These are phyloP conservation scores for Alternaria brassicae DNA, from an alignment of 2,329 filamentous ascomycete species.

Conservation along the genomic window DNA sequence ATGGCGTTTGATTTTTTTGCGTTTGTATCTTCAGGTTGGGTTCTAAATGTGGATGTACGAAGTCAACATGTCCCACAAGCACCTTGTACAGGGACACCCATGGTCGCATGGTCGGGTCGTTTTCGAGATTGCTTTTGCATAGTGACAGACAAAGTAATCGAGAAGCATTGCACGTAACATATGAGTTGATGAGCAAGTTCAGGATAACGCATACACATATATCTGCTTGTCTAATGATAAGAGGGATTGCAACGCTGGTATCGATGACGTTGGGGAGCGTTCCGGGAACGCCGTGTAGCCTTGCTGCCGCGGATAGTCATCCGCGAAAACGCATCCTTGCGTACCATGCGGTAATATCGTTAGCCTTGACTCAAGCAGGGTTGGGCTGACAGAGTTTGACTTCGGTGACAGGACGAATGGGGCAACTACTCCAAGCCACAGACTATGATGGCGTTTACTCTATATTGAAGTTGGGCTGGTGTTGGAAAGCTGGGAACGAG, in stretches of 20 bases:
- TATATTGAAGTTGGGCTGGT: background rate
- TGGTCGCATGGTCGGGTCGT: background rate
- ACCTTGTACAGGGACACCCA: background rate
- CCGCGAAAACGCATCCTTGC: constrained; percentile 4
- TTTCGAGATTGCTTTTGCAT: constrained; percentile 9
- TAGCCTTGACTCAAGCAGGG: constrained; percentile 3
- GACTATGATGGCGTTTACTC: background rate
- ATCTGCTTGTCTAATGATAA: background rate
- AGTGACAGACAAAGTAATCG: background rate
- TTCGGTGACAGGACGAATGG: background rate
- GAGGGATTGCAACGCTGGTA: background rate
- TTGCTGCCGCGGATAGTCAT: constrained; percentile 6
- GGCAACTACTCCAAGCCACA: background rate
- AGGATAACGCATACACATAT: background rate
- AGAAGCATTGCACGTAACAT: background rate
- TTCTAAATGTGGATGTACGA: background rate
- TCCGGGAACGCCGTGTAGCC: constrained; percentile 6
- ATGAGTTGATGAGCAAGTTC: background rate
- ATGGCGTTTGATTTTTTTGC: background rate
- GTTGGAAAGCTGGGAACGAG: constrained; percentile 1
- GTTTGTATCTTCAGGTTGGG: background rate
- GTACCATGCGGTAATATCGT: constrained; percentile 3
- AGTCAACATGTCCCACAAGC: background rate
- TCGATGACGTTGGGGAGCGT: background rate
- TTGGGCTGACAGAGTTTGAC: constrained; percentile 5